Percentiles rank a stretch among this genome's conserved stretches.
Conservation (phyloP, 192 early-diverging fungal species). For the Diversispora eburnea region DNA sequence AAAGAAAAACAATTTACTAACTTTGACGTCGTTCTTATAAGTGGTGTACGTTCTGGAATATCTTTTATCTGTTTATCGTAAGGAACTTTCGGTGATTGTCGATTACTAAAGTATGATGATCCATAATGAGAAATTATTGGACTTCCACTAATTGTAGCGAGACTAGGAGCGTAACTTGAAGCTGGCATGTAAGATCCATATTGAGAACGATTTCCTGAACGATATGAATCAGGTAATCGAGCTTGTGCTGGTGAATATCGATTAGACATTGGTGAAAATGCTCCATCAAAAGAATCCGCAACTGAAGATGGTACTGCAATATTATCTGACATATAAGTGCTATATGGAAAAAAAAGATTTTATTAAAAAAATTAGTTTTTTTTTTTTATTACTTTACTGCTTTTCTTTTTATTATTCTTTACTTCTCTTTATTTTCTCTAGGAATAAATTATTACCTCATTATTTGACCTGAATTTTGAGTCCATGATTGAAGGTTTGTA, state of each 20-base stretch:
- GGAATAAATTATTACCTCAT: conserved; percentile 13
- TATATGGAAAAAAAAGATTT: conserved; percentile 8
- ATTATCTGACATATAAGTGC: conserved; percentile 26
- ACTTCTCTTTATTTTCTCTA: neutral
- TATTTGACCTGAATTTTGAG: conserved; percentile 7
- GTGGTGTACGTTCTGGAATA: neutral
- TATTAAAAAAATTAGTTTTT: neutral
- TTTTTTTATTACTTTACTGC: neutral
- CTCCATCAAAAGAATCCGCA: neutral
- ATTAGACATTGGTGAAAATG: neutral
- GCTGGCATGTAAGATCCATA: neutral
- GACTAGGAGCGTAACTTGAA: neutral
- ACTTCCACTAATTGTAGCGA: neutral
- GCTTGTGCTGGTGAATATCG: neutral
- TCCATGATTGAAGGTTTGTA: conserved; percentile 18
- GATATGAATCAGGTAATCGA: neutral
- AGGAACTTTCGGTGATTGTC: neutral
- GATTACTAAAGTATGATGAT: neutral
- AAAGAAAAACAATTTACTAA: neutral
- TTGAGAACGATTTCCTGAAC: too few relatives aligned
- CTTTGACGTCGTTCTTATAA: conserved; percentile 1
- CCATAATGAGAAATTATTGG: neutral
- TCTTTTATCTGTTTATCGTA: too few relatives aligned
- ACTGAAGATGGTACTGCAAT: conserved; percentile 23
- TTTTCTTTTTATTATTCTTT: neutral